Conservation (phyloP, 208 protist genomes). For the Trypanosoma boissoni region DNA sequence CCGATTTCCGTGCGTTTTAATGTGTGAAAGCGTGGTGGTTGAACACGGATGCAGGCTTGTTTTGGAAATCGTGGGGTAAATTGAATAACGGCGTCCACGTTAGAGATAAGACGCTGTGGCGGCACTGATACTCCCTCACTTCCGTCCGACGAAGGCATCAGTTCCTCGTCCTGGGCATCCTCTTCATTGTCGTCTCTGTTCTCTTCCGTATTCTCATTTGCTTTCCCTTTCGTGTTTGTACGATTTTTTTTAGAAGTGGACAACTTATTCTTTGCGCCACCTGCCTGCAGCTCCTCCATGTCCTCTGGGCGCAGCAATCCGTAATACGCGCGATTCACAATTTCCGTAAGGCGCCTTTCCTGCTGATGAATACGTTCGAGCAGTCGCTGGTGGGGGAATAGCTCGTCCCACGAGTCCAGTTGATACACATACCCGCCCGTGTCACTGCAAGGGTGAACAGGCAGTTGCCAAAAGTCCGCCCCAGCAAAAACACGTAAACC, state of each 20-base stretch:
- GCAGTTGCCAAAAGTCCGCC: constrained; percentile 83
- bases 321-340: constrained; percentile 62
- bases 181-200: not conserved
- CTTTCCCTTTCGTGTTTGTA: not conserved
- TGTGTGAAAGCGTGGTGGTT: constrained; percentile 48
- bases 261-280: constrained; percentile 19
- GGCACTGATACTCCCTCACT: constrained; percentile 1
- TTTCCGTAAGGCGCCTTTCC: constrained; percentile 36
- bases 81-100: constrained; percentile 54
- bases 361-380: constrained; percentile 55
- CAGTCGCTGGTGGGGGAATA: constrained; percentile 77
- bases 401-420: constrained; percentile 53
- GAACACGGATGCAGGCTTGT: constrained; percentile 56
- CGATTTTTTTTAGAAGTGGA: constrained; percentile 7
- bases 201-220: constrained; percentile 4
- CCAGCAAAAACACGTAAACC: constrained; percentile 78
- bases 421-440: constrained; percentile 84
- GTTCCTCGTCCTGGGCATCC: no score
- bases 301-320: constrained; percentile 54
- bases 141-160: no score
- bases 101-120: constrained; percentile 45
- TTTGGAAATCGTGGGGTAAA: constrained; percentile 71
- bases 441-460: constrained; percentile 77
- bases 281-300: constrained; percentile 64
- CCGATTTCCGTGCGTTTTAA: constrained; percentile 79